A percentile compares a stretch with the other conserved stretches of the same genome.
Evolutionary conservation across 2,329 filamentous ascomycete genomes (phyloP).

Genomic region (Hortaea werneckii): DNA sequence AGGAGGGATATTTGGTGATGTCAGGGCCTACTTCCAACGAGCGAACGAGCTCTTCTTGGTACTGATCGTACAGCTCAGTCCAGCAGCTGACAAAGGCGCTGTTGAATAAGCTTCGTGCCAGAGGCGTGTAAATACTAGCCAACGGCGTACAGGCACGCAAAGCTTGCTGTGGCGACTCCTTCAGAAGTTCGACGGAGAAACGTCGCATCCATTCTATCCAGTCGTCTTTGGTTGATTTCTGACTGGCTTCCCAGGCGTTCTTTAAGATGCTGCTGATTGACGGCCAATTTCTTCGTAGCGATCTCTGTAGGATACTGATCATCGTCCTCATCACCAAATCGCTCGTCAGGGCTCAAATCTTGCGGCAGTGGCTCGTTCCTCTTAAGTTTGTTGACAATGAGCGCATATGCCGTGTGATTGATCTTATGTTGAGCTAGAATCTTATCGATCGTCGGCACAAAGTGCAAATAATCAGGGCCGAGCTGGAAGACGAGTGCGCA

Average conservation of each 20-base stretch:
- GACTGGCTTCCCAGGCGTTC: conserved; percentile 90
- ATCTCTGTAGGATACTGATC: conserved; percentile 76
- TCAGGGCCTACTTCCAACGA: conserved; percentile 95
- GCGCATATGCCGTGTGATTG: conserved; percentile 81
- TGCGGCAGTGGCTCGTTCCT: conserved; percentile 93
- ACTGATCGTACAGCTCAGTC: conserved; percentile 94
- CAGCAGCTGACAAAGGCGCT: conserved; percentile 98
- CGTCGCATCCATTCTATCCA: conserved; percentile 99
- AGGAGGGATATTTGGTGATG: conserved; percentile 88
- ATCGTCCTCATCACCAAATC: conserved; percentile 58
- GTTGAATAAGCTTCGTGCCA: conserved; percentile 93
- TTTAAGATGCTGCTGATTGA: conserved; percentile 95
- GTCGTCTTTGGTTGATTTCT: conserved; percentile 95
- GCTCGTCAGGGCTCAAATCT: conserved; percentile 77
- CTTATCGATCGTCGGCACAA: conserved; percentile 88
- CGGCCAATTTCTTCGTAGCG: conserved; percentile 83
- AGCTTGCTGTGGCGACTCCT: conserved; percentile 92
- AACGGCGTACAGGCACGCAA: conserved; percentile 85
- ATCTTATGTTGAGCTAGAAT: conserved; percentile 67
- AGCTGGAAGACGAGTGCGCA: conserved; percentile 94
- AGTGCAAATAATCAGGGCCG: conserved; percentile 89
- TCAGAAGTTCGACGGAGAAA: conserved; percentile 88
- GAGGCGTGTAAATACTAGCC: conserved; percentile 79
- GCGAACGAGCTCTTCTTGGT: conserved; percentile 89
- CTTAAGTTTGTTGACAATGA: conserved; percentile 83